Evolutionary conservation across 2,329 filamentous ascomycete genomes (phyloP).

Genomic region (Cordyceps militaris): DNA sequence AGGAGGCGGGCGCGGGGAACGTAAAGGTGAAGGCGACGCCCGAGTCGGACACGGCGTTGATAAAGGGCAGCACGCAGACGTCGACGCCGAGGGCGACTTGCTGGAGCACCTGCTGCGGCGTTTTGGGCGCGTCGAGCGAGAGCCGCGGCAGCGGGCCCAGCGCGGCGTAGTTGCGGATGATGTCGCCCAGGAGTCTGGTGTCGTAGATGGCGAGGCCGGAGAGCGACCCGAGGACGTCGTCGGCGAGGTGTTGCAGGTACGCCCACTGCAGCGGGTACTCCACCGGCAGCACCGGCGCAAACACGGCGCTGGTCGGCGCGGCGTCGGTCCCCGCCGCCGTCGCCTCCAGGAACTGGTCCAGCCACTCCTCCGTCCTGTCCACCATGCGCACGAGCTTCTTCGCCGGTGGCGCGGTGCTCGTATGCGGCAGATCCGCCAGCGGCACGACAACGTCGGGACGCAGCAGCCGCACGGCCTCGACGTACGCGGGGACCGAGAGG

Average conservation of each 20-base stretch:
- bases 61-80: constrained; percentile 68
- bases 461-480: constrained; percentile 54
- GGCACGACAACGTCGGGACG: constrained; percentile 75
- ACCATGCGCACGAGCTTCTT: constrained; percentile 80
- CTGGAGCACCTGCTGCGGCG: constrained; percentile 69
- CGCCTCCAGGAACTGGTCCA: constrained; percentile 55
- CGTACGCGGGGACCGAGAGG: constrained; percentile 63
- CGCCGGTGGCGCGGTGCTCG: constrained; percentile 46
- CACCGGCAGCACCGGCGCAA: constrained; percentile 67
- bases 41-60: constrained; percentile 68
- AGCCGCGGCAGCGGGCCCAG: constrained; percentile 63
- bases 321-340: constrained; percentile 22
- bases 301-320: constrained; percentile 34
- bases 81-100: constrained; percentile 75
- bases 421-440: constrained; percentile 60
- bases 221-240: constrained; percentile 52
- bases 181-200: constrained; percentile 57
- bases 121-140: constrained; percentile 61
- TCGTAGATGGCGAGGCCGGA: constrained; percentile 75
- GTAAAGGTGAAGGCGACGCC: constrained; percentile 77
- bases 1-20: constrained; percentile 48
- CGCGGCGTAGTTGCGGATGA: constrained; percentile 42
- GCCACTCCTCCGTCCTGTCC: constrained; percentile 78
- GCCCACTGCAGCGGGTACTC: constrained; percentile 67
- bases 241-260: constrained; percentile 66